Evolutionary conservation across 306 rosid genomes (phyloP).

Genomic region (Cucurbita maxima): DNA sequence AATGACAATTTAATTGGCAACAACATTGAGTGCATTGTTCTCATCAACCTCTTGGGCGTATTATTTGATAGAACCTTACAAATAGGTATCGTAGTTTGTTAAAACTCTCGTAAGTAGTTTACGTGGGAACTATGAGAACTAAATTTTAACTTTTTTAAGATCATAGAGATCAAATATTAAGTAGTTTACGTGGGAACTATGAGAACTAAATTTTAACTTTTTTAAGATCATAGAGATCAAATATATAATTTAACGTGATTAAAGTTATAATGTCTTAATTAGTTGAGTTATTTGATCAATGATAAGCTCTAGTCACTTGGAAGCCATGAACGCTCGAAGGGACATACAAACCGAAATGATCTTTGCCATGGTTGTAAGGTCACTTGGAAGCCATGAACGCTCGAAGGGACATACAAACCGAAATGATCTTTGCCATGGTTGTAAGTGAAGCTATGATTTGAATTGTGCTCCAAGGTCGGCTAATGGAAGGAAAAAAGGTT

Average conservation of each 20-base stretch:
- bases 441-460: neutral
- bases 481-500: too few relatives aligned
- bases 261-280: too few relatives aligned
- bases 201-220: too few relatives aligned
- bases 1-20: neutral
- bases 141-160: neutral
- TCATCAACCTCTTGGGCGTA: neutral
- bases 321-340: neutral
- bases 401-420: neutral
- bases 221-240: neutral
- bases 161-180: too few relatives aligned
- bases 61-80: too few relatives aligned
- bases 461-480: neutral
- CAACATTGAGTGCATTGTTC: neutral
- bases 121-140: too few relatives aligned
- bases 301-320: neutral
- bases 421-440: neutral
- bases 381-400: neutral
- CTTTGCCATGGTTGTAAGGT: neutral
- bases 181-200: too few relatives aligned
- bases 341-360: neutral
- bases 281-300: neutral
- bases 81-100: too few relatives aligned
- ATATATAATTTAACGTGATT: too few relatives aligned
- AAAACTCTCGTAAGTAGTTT: too few relatives aligned